Evolutionary conservation across 2,329 filamentous ascomycete genomes (phyloP).

Genomic region (Nothophoma quercina): DNA sequence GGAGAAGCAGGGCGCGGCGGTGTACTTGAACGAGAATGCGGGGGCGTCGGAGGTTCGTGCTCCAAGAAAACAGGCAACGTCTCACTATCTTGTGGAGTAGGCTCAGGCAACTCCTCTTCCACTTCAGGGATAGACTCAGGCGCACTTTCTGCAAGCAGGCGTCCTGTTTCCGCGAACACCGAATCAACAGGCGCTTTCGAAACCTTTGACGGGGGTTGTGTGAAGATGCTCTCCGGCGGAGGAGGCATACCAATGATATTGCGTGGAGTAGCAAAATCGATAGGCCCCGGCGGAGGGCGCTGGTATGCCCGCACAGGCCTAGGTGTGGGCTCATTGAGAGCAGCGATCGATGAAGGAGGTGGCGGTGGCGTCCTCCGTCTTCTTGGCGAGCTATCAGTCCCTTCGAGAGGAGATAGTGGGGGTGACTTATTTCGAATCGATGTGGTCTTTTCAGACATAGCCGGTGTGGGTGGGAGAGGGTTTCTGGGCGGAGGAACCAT

Average conservation of each 20-base stretch:
- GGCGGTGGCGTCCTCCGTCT: constrained; percentile 26
- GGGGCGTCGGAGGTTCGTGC: constrained; percentile 34
- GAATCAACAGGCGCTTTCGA: constrained; percentile 19
- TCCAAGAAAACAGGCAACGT: constrained; percentile 13
- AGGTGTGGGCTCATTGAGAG: constrained; percentile 17
- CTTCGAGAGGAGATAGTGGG: constrained; percentile 26
- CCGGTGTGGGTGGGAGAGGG: constrained; percentile 34
- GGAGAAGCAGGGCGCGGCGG: constrained; percentile 40
- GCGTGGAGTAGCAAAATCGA: constrained; percentile 36
- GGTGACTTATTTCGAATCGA: constrained; percentile 24
- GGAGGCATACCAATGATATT: constrained; percentile 32
- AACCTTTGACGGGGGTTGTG: constrained; percentile 25
- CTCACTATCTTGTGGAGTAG: constrained; percentile 11
- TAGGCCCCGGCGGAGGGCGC: constrained; percentile 39
- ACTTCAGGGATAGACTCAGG: constrained; percentile 13
- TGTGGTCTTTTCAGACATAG: constrained; percentile 21
- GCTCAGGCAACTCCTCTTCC: constrained; percentile 20
- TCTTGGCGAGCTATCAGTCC: constrained; percentile 22
- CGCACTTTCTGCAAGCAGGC: constrained; percentile 9
- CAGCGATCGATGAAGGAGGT: constrained; percentile 31
- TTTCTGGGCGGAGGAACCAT: constrained; percentile 44
- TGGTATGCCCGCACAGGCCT: constrained; percentile 30
- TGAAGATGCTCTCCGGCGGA: constrained; percentile 29
- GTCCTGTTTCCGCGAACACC: constrained; percentile 12
- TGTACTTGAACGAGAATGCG: constrained; percentile 35